Evolutionary conservation across 768 basidiomycete species (phyloP).

Genomic region (Lentinula boryana): DNA sequence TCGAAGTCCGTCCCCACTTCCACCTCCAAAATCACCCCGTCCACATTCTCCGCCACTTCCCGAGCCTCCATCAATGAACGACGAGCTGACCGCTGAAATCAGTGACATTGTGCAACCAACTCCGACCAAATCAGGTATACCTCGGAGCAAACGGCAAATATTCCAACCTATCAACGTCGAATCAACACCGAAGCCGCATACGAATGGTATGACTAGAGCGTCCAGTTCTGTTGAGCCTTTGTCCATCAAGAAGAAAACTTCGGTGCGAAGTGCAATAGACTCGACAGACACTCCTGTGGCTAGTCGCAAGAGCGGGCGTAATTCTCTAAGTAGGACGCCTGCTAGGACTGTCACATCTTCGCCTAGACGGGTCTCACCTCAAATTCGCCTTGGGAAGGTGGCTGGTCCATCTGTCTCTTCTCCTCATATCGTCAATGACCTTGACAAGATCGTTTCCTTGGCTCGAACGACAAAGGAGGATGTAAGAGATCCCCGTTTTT

Average conservation of each 20-base stretch:
- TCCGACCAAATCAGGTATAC: slow-evolving; percentile 39
- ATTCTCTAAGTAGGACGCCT: slow-evolving; percentile 32
- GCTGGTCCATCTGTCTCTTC: slow-evolving; percentile 20
- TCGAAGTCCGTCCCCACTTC: slow-evolving; percentile 68
- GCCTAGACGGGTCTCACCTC: slow-evolving; percentile 51
- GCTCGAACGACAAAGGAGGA: slow-evolving; percentile 58
- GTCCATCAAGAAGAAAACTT: slow-evolving; percentile 81
- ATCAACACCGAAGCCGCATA: slow-evolving; percentile 40
- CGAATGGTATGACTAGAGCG: slow-evolving; percentile 20
- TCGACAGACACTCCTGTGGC: slow-evolving; percentile 28
- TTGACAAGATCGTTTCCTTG: slow-evolving; percentile 41
- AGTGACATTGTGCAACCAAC: slow-evolving; percentile 21
- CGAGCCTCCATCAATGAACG: slow-evolving; percentile 38
- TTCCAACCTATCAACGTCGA: slow-evolving; percentile 52
- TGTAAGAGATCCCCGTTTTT: slow-evolving; percentile 33
- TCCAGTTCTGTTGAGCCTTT: slow-evolving; percentile 61
- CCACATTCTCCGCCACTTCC: slow-evolving; percentile 13
- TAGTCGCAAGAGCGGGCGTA: slow-evolving; percentile 24
- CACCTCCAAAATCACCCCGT: slow-evolving; percentile 37
- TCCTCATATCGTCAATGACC: slow-evolving; percentile 26
- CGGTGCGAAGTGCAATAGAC: slow-evolving; percentile 34
- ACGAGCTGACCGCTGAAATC: slow-evolving; percentile 38
- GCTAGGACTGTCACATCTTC: slow-evolving; percentile 31
- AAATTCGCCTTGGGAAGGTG: slow-evolving; percentile 34
- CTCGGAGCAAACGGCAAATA: slow-evolving; percentile 67